Base-by-base conservation (phyloP, 306 rosid genomes). In the Vachellia collinsii region DNA sequence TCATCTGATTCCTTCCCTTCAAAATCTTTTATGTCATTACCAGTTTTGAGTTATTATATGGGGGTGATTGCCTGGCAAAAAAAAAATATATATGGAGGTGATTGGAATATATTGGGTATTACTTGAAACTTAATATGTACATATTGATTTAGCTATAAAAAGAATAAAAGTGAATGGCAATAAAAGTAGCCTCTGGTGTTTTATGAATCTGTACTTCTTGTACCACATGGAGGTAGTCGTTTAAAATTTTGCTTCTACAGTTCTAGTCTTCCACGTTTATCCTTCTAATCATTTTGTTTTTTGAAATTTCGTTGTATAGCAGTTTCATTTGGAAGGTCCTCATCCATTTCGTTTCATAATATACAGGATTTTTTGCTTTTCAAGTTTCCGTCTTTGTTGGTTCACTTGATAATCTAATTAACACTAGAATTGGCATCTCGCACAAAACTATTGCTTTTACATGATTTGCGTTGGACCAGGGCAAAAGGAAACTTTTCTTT, bases 201-300 rank as follows among this genome's bases (percentile, higher is more conserved):
- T 4, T 36, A 16, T 11, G 17, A 25, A 34, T 29, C 38, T 25
- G 67, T 6, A 38, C 23, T 66, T 66, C 23, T 66, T 25, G 10
- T 39, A 0, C 47, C 14, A 66, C 12, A 8, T 16, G 0, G 23
- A 36, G 23, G 70, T 13, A 37, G 12, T 65, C 12, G 42, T 38
- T 36, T 65, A 17, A 38, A 61, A 65, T 17, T 65, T 65, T n/a
- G 20, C 25, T 41, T 22, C 54, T 42, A 42, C 54, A 43, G 50
- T 43, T 69, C 65, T 43, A 48, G 8, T 43, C 85, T 74, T 77
- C 79, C 85, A 86, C 89, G 83, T 80, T 80, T 47, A 50, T 72
- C 2, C 85, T 61, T 76, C 65, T 2, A 7, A 53, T 64, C 39
- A 22, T 39, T 47, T 17, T 36, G 20, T 42, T 9, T 66, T 39